Percentiles rank a stretch among this genome's conserved stretches.
Conservation (phyloP, 2,329 filamentous ascomycete species). For the Tolypocladium endophyticum region DNA sequence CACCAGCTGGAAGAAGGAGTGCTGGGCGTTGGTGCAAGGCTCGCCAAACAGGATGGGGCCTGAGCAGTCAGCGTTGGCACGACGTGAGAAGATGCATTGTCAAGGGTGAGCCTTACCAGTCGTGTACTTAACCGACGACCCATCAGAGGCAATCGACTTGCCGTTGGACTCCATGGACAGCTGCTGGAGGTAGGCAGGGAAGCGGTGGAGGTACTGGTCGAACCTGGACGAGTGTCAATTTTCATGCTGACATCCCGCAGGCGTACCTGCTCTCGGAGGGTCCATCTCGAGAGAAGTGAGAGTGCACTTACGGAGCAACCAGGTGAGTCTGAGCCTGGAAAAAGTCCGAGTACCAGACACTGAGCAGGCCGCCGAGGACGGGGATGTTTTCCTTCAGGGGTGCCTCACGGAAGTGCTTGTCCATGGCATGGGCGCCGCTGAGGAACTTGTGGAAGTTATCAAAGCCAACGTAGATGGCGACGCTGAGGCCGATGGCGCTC, state of each 20-base stretch:
- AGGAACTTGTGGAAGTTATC: conserved; percentile 98
- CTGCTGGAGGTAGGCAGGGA: conserved; percentile 98
- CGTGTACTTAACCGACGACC: conserved; percentile 89
- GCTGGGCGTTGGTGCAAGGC: conserved; percentile 96
- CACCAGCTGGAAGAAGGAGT: conserved; percentile 99
- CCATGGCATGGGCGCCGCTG: conserved; percentile 90
- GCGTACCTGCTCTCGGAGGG: neutral
- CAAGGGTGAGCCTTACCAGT: conserved; percentile 44
- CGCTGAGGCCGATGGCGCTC: conserved; percentile 94
- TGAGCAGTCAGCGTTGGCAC: conserved; percentile 8
- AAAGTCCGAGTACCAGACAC: conserved; percentile 98
- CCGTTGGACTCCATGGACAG: conserved; percentile 99
- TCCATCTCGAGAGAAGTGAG: neutral
- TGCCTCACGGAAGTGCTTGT: conserved; percentile 91
- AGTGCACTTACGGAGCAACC: conserved; percentile 70
- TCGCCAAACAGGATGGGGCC: conserved; percentile 91
- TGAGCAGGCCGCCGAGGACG: conserved; percentile 79
- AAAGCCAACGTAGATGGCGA: conserved; percentile 88
- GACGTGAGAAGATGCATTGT: too few relatives aligned
- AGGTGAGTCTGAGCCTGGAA: conserved; percentile 97
- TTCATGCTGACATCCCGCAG: neutral
- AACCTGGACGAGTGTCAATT: conserved; percentile 44
- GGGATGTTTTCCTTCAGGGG: conserved; percentile 94
- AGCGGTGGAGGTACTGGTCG: conserved; percentile 97
- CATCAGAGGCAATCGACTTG: conserved; percentile 88